Evolutionary conservation across 805 yeast species (phyloP).

Genomic region (Blastobotrys robertii): DNA sequence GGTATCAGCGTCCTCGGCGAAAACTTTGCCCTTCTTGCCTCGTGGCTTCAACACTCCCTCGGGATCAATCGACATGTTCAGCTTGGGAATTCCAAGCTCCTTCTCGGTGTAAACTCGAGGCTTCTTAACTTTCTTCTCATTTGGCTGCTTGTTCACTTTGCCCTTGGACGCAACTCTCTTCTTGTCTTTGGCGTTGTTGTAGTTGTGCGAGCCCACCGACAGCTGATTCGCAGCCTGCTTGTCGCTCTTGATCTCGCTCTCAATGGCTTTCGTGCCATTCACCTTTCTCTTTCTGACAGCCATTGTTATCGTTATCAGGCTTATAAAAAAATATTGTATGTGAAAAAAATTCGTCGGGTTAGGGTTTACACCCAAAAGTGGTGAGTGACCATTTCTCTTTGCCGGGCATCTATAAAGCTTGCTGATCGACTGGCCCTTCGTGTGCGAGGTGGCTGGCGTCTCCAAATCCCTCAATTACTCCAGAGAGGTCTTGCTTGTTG

Average conservation of each 20-base stretch:
- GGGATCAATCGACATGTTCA: conserved; percentile 78
- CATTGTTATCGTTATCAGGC: conserved; percentile 3
- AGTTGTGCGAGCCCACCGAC: conserved; percentile 8
- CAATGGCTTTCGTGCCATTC: conserved; percentile 20
- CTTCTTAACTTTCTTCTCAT: conserved; percentile 18
- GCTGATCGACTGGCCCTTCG: conserved; percentile 21
- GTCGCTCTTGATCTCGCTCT: conserved; percentile 27
- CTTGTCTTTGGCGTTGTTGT: conserved; percentile 10
- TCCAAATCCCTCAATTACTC: conserved; percentile 47
- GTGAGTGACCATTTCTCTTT: neutral
- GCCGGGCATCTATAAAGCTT: conserved; percentile 2
- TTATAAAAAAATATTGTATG: neutral
- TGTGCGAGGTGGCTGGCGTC: conserved; percentile 56
- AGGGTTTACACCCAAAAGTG: neutral
- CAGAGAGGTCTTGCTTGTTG: conserved; percentile 30
- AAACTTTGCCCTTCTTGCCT: conserved; percentile 70
- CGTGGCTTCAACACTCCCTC: conserved; percentile 60
- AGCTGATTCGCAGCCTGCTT: conserved; percentile 18
- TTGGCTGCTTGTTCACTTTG: conserved; percentile 1
- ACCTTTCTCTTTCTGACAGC: conserved; percentile 7
- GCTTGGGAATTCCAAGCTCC: conserved; percentile 66
- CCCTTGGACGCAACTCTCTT: conserved; percentile 4
- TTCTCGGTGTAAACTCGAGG: conserved; percentile 50
- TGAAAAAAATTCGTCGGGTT: neutral
- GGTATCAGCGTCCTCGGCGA: conserved; percentile 49